Percentiles rank a stretch among this genome's conserved stretches.
Evolutionary conservation across 2,329 filamentous ascomycete species (phyloP).

Genomic region (Nemania sp.): DNA sequence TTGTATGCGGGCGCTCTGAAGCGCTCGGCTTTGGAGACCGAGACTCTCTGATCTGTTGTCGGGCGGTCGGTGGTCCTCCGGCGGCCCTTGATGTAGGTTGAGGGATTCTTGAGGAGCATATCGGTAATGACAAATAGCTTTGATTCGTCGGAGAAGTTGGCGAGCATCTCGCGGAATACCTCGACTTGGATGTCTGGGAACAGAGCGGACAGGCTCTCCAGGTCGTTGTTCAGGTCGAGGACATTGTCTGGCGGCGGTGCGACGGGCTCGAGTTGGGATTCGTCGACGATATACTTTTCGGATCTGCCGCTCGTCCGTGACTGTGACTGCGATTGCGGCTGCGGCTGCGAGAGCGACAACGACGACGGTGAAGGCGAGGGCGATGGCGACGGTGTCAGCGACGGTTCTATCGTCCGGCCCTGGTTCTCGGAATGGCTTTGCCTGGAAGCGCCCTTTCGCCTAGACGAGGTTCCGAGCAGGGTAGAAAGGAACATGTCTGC

Average conservation of each 20-base stretch:
- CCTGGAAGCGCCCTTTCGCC: conserved; percentile 29
- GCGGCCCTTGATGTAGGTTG: conserved; percentile 71
- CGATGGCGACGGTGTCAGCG: conserved; percentile 26
- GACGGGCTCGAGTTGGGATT: conserved; percentile 55
- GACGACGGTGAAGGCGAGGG: conserved; percentile 22
- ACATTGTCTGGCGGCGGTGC: conserved; percentile 64
- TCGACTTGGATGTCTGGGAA: conserved; percentile 83
- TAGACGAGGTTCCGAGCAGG: conserved; percentile 32
- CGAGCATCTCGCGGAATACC: conserved; percentile 81
- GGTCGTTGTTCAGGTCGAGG: conserved; percentile 69
- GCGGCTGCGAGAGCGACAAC: conserved; percentile 19
- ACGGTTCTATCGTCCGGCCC: conserved; percentile 25
- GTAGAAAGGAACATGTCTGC: conserved; percentile 37
- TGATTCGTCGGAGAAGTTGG: conserved; percentile 75
- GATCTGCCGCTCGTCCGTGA: conserved; percentile 34
- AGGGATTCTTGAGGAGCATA: conserved; percentile 72
- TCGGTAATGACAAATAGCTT: conserved; percentile 78
- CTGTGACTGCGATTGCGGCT: conserved; percentile 23
- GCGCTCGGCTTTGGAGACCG: conserved; percentile 62
- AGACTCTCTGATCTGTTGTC: conserved; percentile 36
- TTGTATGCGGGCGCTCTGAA: conserved; percentile 73
- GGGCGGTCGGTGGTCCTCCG: conserved; percentile 49
- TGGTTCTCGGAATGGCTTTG: conserved; percentile 22
- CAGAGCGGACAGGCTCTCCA: conserved; percentile 70
- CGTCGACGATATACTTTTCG: conserved; percentile 58